Percentiles rank a stretch among this genome's conserved stretches.
Conservation (phyloP, 2,329 filamentous ascomycete genomes). For the Talaromyces amestolkiae region DNA sequence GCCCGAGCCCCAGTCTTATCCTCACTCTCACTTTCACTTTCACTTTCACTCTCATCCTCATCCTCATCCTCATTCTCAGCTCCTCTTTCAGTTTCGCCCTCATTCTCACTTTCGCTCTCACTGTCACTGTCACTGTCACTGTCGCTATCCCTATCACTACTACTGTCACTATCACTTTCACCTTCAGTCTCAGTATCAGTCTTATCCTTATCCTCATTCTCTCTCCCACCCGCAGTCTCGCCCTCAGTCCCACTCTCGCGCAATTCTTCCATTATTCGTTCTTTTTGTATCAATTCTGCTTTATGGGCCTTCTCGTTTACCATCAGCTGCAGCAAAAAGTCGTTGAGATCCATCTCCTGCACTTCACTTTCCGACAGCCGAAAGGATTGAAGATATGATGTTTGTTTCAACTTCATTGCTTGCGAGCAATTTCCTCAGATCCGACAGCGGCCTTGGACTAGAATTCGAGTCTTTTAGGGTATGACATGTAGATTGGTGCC, state of each 20-base stretch:
- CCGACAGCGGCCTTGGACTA: neutral
- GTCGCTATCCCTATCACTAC: too few species aligned
- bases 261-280: neutral
- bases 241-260: neutral
- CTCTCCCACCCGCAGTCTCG: neutral
- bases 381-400: neutral
- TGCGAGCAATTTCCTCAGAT: neutral
- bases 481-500: neutral
- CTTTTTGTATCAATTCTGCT: too few species aligned
- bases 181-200: neutral
- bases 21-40: neutral
- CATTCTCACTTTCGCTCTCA: too few species aligned
- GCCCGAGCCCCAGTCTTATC: neutral
- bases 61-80: too few species aligned
- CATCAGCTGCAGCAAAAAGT: too few species aligned
- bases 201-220: neutral
- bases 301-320: neutral
- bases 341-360: neutral
- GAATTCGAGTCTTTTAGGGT: too few species aligned
- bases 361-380: neutral
- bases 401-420: neutral
- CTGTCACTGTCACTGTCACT: too few species aligned
- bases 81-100: too few species aligned
- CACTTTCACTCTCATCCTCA: neutral
- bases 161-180: neutral